Evolutionary conservation across 352 stramenopile species (phyloP), one percentile per base, ranked within the genome.

Genomic region (Globisporangium alternatum): DNA sequence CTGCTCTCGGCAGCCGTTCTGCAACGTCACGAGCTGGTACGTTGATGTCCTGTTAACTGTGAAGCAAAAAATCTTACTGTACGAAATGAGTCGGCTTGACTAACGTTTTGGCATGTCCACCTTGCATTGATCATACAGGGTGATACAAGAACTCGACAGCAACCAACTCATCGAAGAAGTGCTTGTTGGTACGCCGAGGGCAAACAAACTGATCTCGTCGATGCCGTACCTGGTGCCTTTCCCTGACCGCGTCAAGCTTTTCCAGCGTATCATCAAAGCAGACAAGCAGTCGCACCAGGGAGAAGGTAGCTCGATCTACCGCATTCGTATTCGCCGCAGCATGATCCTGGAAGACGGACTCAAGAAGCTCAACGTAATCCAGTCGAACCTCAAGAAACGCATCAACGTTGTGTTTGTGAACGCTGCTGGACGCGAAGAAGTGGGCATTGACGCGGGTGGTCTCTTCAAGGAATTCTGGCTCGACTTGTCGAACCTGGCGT

Each of bases 391-490:
- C 58, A 97, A 98, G 64, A 93, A 86, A 64, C 78, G 74, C 21
- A 86, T 91, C 59, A 87, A 90, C 48, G 79, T 91, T 9, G 76
- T 90, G 13, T 95, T 93, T 58, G 74, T 93, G 21, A 98, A 98
- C 71, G 78, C 91, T 2, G 83, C 92, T 53, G 95, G 92, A 8
- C 65, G 82, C 12, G 78, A 98, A 77, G 97, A 99, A 76, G 88
- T 82, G 55, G 97, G 97, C 21, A 98, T 99, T 65, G 97, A 99
- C 78, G 89, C 95, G 35, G 97, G 97, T 19, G 97, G 97, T 0
- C 75, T 99, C 0, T 99, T 99, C 69, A 99, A 99, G 80, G 97
- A 99, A 67, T 98, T 98, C 67, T 98, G 91, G 89, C 87, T 94
- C 21, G 91, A 87, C 31, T 72, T 99, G 4, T 89, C 81, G 43